Evolutionary conservation across 371 early-diverging fungal genomes (phyloP).

Genomic region (Mucor lusitanicus): DNA sequence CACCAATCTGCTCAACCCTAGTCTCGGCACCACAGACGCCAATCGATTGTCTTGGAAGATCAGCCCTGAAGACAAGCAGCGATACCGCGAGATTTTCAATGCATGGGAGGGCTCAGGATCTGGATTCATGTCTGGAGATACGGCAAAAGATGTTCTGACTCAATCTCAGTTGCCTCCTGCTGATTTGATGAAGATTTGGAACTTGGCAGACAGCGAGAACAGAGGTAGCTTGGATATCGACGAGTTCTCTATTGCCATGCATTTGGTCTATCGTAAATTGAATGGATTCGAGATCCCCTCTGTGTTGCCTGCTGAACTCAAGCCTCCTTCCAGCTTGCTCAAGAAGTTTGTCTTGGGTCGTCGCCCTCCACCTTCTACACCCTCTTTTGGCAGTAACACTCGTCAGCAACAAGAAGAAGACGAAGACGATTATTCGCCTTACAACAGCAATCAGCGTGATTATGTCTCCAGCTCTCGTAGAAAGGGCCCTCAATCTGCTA

Average conservation of each 20-base stretch:
- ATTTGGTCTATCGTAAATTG: conserved; percentile 68
- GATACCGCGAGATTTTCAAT: conserved; percentile 82
- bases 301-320: conserved; percentile 75
- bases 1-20: conserved; percentile 32
- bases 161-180: conserved; percentile 41
- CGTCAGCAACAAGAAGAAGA: conserved; percentile 11
- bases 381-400: conserved; percentile 14
- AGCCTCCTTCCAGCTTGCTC: conserved; percentile 75
- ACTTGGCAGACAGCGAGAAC: conserved; percentile 47
- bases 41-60: conserved; percentile 74
- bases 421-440: conserved; percentile 16
- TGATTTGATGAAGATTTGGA: conserved; percentile 54
- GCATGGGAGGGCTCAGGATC: conserved; percentile 81
- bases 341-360: conserved; percentile 57
- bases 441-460: conserved; percentile 32
- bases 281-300: conserved; percentile 78
- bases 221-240: conserved; percentile 51
- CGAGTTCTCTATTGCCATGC: conserved; percentile 59
- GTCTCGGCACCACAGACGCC: conserved; percentile 21
- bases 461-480: conserved; percentile 63
- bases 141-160: conserved; percentile 77
- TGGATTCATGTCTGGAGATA: conserved; percentile 82
- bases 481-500: conserved; percentile 23
- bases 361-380: conserved; percentile 27
- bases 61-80: conserved; percentile 74